Evolutionary conservation across 2,329 filamentous ascomycete genomes (phyloP).

Genomic region (Xylariaceae sp.): DNA sequence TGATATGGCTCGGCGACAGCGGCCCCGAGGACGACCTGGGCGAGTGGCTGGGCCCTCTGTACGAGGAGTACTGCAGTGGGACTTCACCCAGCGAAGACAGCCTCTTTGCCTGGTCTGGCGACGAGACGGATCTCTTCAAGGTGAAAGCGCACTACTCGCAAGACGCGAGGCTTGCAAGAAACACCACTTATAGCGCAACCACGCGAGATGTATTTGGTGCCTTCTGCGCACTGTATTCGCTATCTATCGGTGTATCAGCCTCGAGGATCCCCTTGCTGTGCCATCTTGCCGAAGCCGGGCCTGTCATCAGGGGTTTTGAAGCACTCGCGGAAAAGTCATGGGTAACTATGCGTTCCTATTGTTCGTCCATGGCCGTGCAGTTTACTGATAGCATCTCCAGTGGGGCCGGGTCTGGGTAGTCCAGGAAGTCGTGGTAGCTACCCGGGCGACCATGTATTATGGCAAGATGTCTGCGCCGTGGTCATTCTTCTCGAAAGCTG

Average conservation of each 20-base stretch:
- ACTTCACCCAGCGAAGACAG: constrained; percentile 1
- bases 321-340: constrained; percentile 10
- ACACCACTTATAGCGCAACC: neutral
- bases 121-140: constrained; percentile 8
- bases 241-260: constrained; percentile 9
- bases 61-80: neutral
- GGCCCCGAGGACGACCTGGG: constrained; percentile 8
- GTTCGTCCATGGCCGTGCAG: neutral
- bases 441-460: constrained; percentile 8
- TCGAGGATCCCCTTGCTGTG: constrained; percentile 11
- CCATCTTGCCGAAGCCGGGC: constrained; percentile 6
- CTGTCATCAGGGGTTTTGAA: constrained; percentile 9
- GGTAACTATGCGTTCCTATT: constrained; percentile 5
- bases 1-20: constrained; percentile 15
- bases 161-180: neutral
- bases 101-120: constrained; percentile 9
- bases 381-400: constrained; percentile 1
- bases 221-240: constrained; percentile 9
- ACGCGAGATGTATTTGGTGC: constrained; percentile 11
- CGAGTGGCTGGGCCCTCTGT: constrained; percentile 1
- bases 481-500: constrained; percentile 10
- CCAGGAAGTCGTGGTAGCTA: constrained; percentile 13
- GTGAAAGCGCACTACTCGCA: constrained; percentile 8
- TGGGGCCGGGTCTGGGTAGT: constrained; percentile 15
- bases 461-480: constrained; percentile 11